A percentile compares a stretch with the other conserved stretches of the same genome.
Conservation (phyloP, 2,329 filamentous ascomycete genomes). For the Nigrospora oryzae region DNA sequence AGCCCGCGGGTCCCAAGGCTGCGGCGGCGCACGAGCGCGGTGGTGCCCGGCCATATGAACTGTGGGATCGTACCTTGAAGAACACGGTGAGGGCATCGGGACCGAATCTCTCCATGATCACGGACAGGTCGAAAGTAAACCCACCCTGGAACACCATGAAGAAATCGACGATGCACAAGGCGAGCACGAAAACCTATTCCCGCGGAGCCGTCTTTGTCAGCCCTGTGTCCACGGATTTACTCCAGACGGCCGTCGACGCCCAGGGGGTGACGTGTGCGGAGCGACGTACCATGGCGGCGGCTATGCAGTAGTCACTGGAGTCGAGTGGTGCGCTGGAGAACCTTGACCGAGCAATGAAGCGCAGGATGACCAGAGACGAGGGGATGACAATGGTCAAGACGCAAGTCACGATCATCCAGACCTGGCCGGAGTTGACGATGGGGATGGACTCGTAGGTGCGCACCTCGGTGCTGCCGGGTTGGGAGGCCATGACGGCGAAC, state of each 20-base stretch:
- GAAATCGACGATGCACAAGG: slow-evolving; percentile 1
- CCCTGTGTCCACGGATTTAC: not conserved
- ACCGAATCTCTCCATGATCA: not conserved
- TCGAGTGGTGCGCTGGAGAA: not conserved
- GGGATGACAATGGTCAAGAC: slow-evolving; percentile 1
- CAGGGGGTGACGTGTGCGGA: not conserved
- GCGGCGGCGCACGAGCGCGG: no score
- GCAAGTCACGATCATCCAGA: slow-evolving; percentile 1
- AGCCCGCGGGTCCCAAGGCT: no score
- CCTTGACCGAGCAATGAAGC: slow-evolving; percentile 2
- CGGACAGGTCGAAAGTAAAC: not conserved
- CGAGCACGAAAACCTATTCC: slow-evolving; percentile 2
- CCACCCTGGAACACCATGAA: slow-evolving; percentile 5
- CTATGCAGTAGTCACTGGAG: slow-evolving; percentile 3
- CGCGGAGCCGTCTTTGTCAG: no score
- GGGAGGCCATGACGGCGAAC: not conserved
- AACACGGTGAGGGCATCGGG: not conserved
- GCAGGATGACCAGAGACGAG: slow-evolving; percentile 1
- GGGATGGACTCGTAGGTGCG: slow-evolving; percentile 2
- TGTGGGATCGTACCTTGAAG: slow-evolving; percentile 1
- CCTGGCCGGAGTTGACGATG: slow-evolving; percentile 3
- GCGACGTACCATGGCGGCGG: not conserved
- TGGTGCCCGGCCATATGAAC: not conserved
- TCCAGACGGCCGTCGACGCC: not conserved
- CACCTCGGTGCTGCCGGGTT: not conserved